Evolutionary conservation across 1,284 basidiomycete species (phyloP).

Genomic region (Cutaneotrichosporon mucoides): DNA sequence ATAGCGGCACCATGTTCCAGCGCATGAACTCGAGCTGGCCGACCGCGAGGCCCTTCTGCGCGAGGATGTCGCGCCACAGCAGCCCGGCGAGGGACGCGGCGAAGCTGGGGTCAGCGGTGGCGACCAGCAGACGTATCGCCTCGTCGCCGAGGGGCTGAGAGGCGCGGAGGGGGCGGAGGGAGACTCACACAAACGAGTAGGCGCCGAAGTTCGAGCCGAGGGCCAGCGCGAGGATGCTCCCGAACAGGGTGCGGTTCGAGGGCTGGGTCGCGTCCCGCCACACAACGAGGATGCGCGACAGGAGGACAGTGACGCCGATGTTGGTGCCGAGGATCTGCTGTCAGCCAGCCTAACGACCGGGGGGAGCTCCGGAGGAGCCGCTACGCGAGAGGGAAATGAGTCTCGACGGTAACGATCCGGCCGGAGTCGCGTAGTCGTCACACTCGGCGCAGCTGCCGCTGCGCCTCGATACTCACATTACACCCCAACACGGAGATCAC

Average conservation of each 20-base stretch:
- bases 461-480: slow-evolving; percentile 56
- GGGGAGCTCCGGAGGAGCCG: too few species aligned
- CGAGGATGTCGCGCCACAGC: slow-evolving; percentile 76
- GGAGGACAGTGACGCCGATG: slow-evolving; percentile 90
- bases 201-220: slow-evolving; percentile 87
- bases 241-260: slow-evolving; percentile 44
- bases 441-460: too few species aligned
- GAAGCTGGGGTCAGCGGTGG: slow-evolving; percentile 46
- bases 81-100: slow-evolving; percentile 85
- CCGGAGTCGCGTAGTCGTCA: too few species aligned
- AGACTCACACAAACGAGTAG: slow-evolving; percentile 69
- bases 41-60: slow-evolving; percentile 72
- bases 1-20: slow-evolving; percentile 65
- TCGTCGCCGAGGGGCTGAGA: too few species aligned
- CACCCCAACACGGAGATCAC: slow-evolving; percentile 66
- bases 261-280: slow-evolving; percentile 34
- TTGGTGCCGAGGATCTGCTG: slow-evolving; percentile 76
- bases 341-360: not conserved
- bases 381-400: too few species aligned
- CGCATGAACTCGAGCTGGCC: slow-evolving; percentile 63
- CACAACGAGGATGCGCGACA: slow-evolving; percentile 52
- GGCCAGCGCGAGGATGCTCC: slow-evolving; percentile 60
- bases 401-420: too few species aligned
- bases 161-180: not conserved
- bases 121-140: too few species aligned